These are phyloP conservation scores for Neobulgaria alba DNA, from an alignment of 2,329 filamentous ascomycete genomes.

Conservation along the genomic window DNA sequence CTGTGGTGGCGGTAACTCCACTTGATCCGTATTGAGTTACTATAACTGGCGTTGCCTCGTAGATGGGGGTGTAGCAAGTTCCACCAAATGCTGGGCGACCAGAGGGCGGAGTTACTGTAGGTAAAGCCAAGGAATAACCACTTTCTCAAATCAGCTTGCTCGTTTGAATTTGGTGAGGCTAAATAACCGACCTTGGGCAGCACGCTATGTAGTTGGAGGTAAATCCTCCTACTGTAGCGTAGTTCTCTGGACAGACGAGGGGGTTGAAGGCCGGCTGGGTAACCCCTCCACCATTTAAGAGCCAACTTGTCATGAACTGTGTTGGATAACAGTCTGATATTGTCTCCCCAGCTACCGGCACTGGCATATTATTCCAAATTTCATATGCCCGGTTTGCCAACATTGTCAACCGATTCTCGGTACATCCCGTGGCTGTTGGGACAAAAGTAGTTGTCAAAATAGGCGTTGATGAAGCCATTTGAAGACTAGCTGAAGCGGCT, in stretches of 20 bases:
- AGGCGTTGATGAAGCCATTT: neutral
- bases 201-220: conserved; percentile 15
- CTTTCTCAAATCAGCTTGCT: conserved; percentile 10
- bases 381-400: conserved; percentile 8
- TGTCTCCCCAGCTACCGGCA: conserved; percentile 13
- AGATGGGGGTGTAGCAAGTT: conserved; percentile 12
- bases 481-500: neutral
- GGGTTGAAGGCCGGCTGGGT: conserved; percentile 10
- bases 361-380: conserved; percentile 9
- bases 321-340: conserved; percentile 10
- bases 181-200: conserved; percentile 8
- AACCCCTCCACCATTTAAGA: conserved; percentile 8
- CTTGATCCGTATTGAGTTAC: conserved; percentile 10
- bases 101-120: conserved; percentile 4
- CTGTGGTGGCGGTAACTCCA: conserved; percentile 7
- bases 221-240: conserved; percentile 10
- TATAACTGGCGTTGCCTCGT: conserved; percentile 6
- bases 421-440: neutral
- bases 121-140: neutral
- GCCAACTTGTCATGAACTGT: conserved; percentile 9
- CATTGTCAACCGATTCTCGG: conserved; percentile 6
- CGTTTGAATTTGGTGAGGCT: conserved; percentile 1
- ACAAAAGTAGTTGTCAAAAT: neutral
- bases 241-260: conserved; percentile 10
- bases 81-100: conserved; percentile 13